Evolutionary conservation across 345 rosid genomes (phyloP).

Genomic region (Hypericum perforatum): DNA sequence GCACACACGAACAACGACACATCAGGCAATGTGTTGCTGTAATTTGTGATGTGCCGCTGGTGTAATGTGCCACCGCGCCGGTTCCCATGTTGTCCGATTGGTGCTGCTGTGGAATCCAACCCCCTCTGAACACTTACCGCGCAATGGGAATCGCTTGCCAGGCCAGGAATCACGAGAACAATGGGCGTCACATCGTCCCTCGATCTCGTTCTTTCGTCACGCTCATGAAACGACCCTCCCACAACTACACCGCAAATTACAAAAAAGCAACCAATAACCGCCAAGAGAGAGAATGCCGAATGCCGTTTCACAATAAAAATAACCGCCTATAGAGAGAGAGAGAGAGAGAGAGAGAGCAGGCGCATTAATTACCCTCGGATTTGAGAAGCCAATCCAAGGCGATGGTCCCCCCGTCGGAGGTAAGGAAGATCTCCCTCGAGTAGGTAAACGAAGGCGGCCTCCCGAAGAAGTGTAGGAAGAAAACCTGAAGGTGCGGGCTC

Average conservation of each 20-base stretch:
- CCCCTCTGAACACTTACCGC: too few species aligned
- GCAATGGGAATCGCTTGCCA: conserved; percentile 62
- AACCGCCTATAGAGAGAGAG: too few species aligned
- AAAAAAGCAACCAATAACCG: too few species aligned
- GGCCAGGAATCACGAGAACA: conserved; percentile 58
- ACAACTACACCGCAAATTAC: conserved; percentile 21
- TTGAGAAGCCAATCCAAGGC: conserved; percentile 75
- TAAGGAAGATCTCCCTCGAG: conserved; percentile 48
- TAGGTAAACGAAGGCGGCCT: conserved; percentile 70
- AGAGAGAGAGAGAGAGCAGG: too few species aligned
- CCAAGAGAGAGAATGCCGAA: too few species aligned
- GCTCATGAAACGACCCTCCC: conserved; percentile 16
- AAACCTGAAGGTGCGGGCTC: conserved; percentile 79
- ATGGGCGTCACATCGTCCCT: conserved; percentile 46
- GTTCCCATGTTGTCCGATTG: too few species aligned
- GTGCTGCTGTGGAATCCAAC: too few species aligned
- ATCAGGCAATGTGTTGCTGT: too few species aligned
- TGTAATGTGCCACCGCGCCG: too few species aligned
- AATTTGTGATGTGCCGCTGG: too few species aligned
- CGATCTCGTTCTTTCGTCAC: conserved; percentile 13
- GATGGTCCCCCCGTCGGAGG: conserved; percentile 84
- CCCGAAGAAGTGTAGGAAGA: conserved; percentile 55
- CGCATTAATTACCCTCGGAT: conserved; percentile 46
- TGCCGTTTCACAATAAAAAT: too few species aligned
- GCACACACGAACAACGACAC: too few species aligned